phyloP scores from a whole-genome alignment of 306 rosid species.

The Biancaea sappan region DNA sequence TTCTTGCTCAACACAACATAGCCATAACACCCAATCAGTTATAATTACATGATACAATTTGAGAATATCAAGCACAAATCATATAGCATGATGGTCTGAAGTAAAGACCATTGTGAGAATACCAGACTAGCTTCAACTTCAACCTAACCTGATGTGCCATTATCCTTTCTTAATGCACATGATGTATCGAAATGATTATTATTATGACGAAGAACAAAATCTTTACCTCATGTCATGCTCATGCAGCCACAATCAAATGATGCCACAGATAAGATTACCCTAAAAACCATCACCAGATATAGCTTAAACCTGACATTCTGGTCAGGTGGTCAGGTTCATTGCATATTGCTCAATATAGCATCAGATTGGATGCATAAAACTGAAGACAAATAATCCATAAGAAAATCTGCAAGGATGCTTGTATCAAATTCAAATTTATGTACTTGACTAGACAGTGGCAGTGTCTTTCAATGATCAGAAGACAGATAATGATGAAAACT shows the following conservation, averaged over 20 bases:
- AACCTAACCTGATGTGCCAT: too few species aligned
- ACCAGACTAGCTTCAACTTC: neutral
- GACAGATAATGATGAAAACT: neutral
- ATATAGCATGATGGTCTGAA: neutral
- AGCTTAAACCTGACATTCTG: neutral
- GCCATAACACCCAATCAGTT: neutral
- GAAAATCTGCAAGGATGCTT: conserved; percentile 19
- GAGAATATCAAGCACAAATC: conserved; percentile 12
- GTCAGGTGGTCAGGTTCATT: neutral
- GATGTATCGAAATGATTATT: neutral
- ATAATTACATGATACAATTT: neutral
- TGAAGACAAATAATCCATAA: conserved; percentile 14
- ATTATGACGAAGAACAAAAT: neutral
- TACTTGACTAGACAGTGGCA: neutral
- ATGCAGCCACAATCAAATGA: neutral
- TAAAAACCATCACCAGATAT: neutral
- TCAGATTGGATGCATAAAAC: conserved; percentile 11
- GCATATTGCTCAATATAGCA: neutral
- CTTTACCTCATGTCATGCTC: neutral
- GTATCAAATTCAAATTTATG: too few species aligned
- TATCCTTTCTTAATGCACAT: neutral
- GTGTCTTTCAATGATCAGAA: neutral
- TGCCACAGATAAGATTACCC: conserved; percentile 1
- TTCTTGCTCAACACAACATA: conserved; percentile 31
- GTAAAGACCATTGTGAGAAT: neutral